These are phyloP conservation scores for Anthracocystis panici-leucophaei DNA, from an alignment of 1,284 basidiomycete species.

Conservation along the genomic window DNA sequence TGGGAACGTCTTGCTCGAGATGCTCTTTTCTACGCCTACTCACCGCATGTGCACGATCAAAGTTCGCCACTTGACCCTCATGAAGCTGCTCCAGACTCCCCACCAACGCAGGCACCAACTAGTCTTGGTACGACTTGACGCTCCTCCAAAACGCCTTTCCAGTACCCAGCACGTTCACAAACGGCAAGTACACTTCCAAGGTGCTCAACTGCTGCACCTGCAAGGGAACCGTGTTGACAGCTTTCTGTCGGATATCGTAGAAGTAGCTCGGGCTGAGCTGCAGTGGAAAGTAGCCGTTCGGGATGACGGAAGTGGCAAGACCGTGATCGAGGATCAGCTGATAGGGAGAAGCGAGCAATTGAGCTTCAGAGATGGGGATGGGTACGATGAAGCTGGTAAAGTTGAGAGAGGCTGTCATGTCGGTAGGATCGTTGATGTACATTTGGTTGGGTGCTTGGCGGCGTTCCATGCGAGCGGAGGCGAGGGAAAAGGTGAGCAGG, in stretches of 20 bases:
- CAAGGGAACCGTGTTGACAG: slow-evolving; percentile 13
- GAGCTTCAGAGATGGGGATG: slow-evolving; percentile 23
- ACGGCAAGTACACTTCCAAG: slow-evolving; percentile 23
- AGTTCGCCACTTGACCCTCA: slow-evolving; percentile 22
- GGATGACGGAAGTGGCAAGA: slow-evolving; percentile 19
- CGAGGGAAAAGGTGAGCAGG: background rate
- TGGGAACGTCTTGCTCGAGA: no score
- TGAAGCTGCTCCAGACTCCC: slow-evolving; percentile 15
- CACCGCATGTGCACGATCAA: slow-evolving; percentile 28
- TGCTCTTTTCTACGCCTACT: no score
- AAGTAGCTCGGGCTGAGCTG: slow-evolving; percentile 14
- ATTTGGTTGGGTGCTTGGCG: slow-evolving; percentile 32
- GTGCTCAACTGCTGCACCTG: slow-evolving; percentile 23
- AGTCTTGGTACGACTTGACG: slow-evolving; percentile 20
- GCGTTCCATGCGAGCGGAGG: background rate
- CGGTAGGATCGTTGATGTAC: slow-evolving; percentile 14
- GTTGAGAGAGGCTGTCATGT: slow-evolving; percentile 28
- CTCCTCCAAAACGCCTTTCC: slow-evolving; percentile 23
- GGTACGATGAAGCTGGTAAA: slow-evolving; percentile 27
- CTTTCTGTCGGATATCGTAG: slow-evolving; percentile 23
- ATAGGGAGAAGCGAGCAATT: slow-evolving; percentile 18
- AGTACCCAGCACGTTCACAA: slow-evolving; percentile 14
- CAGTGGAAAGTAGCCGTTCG: slow-evolving; percentile 21
- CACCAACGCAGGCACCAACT: slow-evolving; percentile 19
- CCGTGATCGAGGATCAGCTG: slow-evolving; percentile 16